phyloP scores from a whole-genome alignment of 176 grass and related monocot species.

The Coix lacrymajobi region DNA sequence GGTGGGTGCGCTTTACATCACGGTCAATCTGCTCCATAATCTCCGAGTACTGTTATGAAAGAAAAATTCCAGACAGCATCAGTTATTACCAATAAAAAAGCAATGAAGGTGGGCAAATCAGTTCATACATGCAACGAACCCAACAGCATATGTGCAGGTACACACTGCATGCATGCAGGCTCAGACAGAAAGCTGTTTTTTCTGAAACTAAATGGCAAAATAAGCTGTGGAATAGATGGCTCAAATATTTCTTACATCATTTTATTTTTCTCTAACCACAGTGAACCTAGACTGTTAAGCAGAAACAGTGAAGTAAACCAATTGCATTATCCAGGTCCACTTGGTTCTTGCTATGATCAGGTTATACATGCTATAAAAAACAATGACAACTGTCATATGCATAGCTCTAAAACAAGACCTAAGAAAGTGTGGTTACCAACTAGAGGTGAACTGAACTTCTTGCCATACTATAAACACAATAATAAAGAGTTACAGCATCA shows the following conservation, averaged over 20 bases:
- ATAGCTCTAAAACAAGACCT: neutral
- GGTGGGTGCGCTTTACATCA: slow-evolving; percentile 90
- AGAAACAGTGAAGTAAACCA: neutral
- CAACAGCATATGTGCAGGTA: neutral
- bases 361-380: slow-evolving; percentile 1
- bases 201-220: neutral
- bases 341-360: neutral
- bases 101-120: neutral
- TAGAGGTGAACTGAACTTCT: neutral
- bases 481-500: neutral
- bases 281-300: neutral
- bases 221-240: neutral
- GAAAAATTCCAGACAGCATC: neutral
- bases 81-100: neutral
- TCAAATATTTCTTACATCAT: neutral
- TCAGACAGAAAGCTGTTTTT: neutral
- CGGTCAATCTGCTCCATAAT: slow-evolving; percentile 82
- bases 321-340: neutral
- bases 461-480: neutral
- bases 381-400: neutral
- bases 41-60: slow-evolving; percentile 43
- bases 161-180: neutral
- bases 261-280: neutral
- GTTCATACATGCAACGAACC: neutral
- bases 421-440: neutral